Evolutionary conservation across 345 rosid species (phyloP).

Genomic region (Lepidium aucheri): DNA sequence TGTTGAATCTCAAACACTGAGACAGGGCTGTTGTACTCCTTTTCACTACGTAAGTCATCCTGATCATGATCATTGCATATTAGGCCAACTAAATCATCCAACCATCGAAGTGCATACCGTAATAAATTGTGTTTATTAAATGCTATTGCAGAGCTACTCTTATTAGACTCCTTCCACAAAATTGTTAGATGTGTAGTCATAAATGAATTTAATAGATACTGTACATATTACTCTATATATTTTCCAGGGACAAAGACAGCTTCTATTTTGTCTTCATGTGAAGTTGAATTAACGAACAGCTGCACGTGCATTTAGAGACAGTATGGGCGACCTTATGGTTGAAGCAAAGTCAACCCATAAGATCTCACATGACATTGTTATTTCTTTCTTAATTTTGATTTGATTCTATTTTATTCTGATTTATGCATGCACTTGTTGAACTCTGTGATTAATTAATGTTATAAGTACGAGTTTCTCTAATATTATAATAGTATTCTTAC

Average conservation of each 20-base stretch:
- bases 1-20: conserved; percentile 39
- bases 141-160: not conserved
- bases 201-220: not conserved
- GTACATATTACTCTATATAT: not conserved
- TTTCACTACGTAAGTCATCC: conserved; percentile 30
- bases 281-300: not conserved
- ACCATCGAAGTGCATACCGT: not conserved
- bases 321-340: conserved; percentile 18
- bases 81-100: not conserved
- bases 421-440: conserved; percentile 11
- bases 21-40: conserved; percentile 43
- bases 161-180: not conserved
- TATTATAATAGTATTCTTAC: conserved; percentile 33
- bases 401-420: conserved; percentile 6
- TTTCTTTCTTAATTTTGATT: conserved; percentile 7
- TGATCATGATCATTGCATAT: conserved; percentile 26
- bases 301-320: conserved; percentile 12
- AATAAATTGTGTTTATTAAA: not conserved
- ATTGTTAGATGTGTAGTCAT: not conserved
- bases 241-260: conserved; percentile 13
- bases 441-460: not conserved
- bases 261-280: conserved; percentile 2
- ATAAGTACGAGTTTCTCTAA: not conserved
- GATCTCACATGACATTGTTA: conserved; percentile 8
- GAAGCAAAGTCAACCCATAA: conserved; percentile 29